Conservation (phyloP, 495 filamentous ascomycete species). For the Podospora pseudocomata region DNA sequence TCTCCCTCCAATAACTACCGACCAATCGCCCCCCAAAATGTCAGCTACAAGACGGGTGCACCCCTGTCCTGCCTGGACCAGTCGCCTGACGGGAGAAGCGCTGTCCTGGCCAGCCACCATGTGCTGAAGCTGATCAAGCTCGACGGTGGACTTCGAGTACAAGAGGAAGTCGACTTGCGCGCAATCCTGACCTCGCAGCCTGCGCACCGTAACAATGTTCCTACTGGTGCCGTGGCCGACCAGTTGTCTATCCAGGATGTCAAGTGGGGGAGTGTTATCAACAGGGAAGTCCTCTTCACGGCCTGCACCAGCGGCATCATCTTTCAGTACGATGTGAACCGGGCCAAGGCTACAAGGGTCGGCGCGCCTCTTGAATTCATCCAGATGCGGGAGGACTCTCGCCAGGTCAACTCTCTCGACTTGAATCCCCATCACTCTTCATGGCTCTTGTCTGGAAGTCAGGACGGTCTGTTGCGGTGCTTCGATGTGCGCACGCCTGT, state of each 20-base stretch:
- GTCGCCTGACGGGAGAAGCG: slow-evolving; percentile 70
- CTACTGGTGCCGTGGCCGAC: slow-evolving; percentile 52
- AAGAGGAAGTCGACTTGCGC: slow-evolving; percentile 77
- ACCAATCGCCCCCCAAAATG: slow-evolving; percentile 67
- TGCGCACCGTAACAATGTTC: slow-evolving; percentile 53
- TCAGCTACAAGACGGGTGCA: slow-evolving; percentile 66
- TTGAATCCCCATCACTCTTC: slow-evolving; percentile 80
- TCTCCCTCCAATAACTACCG: slow-evolving; percentile 44
- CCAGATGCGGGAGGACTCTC: slow-evolving; percentile 70
- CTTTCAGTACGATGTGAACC: slow-evolving; percentile 78
- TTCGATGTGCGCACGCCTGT: slow-evolving; percentile 48
- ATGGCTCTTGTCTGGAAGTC: slow-evolving; percentile 81
- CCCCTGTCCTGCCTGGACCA: slow-evolving; percentile 74
- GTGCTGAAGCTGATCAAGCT: slow-evolving; percentile 80
- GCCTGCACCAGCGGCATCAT: slow-evolving; percentile 84
- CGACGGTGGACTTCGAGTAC: slow-evolving; percentile 58
- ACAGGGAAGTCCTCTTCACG: slow-evolving; percentile 63
- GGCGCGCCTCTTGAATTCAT: slow-evolving; percentile 65
- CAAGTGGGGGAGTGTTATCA: slow-evolving; percentile 64
- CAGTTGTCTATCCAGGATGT: slow-evolving; percentile 79
- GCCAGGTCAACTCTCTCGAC: slow-evolving; percentile 87
- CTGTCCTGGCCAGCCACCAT: slow-evolving; percentile 75
- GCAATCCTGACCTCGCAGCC: slow-evolving; percentile 68
- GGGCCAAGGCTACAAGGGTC: slow-evolving; percentile 33
- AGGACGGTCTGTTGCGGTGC: slow-evolving; percentile 80